These are phyloP conservation scores for Rachicladosporium sp. DNA, from an alignment of 2,329 filamentous ascomycete species.

Conservation along the genomic window DNA sequence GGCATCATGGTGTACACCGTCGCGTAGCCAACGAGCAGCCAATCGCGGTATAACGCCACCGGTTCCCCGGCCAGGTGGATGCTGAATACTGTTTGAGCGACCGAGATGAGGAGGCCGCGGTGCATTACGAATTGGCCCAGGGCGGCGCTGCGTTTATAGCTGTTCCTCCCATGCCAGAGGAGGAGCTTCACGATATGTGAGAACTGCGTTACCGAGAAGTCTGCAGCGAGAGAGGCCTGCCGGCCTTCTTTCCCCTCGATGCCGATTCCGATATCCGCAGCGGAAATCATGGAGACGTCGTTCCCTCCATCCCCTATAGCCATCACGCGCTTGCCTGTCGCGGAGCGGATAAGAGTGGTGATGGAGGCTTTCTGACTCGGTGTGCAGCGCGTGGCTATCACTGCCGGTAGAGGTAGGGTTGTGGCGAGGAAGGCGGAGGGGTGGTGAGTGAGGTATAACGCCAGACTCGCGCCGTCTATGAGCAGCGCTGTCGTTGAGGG, in stretches of 20 bases:
- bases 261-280: constrained; percentile 91
- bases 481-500: constrained; percentile 79
- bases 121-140: constrained; percentile 97
- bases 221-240: constrained; percentile 86
- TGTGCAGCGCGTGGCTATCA: constrained; percentile 92
- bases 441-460: constrained; percentile 72
- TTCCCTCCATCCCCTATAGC: constrained; percentile 98
- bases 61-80: constrained; percentile 88
- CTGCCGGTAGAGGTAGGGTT: constrained; percentile 76
- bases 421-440: constrained; percentile 74
- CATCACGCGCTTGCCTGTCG: constrained; percentile 89
- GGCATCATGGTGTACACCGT: constrained; percentile 91
- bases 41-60: constrained; percentile 88
- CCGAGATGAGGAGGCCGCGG: constrained; percentile 83
- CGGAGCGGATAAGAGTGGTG: constrained; percentile 75
- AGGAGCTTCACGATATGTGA: constrained; percentile 88
- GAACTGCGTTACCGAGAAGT: constrained; percentile 95
- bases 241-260: constrained; percentile 97
- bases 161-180: constrained; percentile 98
- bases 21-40: constrained; percentile 92
- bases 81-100: constrained; percentile 95
- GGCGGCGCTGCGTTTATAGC: constrained; percentile 91
- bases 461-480: constrained; percentile 85
- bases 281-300: constrained; percentile 98
- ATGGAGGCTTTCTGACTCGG: constrained; percentile 95